Base-by-base conservation (phyloP, 2,329 filamentous ascomycete species). In the Cladophialophora immunda region DNA sequence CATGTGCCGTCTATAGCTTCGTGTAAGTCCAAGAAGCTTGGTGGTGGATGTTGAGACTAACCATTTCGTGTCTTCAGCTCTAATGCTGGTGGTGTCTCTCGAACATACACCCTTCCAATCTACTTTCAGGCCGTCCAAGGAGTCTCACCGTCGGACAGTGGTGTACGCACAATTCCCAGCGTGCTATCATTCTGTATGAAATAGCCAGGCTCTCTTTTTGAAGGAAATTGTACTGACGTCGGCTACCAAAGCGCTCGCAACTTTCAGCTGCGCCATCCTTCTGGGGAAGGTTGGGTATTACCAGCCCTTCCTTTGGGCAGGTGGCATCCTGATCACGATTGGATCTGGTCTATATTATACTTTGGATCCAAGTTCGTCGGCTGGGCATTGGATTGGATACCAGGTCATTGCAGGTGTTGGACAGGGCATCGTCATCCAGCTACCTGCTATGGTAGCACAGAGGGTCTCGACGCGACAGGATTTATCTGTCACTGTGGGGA, bases 101-200 rank as follows among this genome's bases (percentile, higher is more conserved):
- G 71, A 67, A 47, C 82, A 11, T 83, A 82, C 73, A 83, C 81
- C 68, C 73, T 83, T 0, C 82, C 82, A 7, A 80, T 85, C 27
- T 84, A 82, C 70, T 85, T 85, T 73, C 82, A 85, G 71, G 73
- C 75, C 2, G 74, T 83, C 11, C 67, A 73, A 15, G 74, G 74
- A 56, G 73, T 72, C 8, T 74, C 68, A 4, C 73, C 82, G 0
- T 72, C 74, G 8, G 36, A 68, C 15, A 78, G 75, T 2, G 82
- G 82, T 7, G 73, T 84, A 9, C 72, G 74, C 27, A 82, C 79
- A 58, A 69, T 84, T 8, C 77, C 81, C 8, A 66, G 81, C 8
- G 76, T 83, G 3, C 58, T 84, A 2, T 27, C 57, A 25, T 41
- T 58, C 19, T 41, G 56, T 58, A 58, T 41, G 56, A 4, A 6